Conservation (phyloP, 2,329 filamentous ascomycete genomes). For the Shiraia sp. region DNA sequence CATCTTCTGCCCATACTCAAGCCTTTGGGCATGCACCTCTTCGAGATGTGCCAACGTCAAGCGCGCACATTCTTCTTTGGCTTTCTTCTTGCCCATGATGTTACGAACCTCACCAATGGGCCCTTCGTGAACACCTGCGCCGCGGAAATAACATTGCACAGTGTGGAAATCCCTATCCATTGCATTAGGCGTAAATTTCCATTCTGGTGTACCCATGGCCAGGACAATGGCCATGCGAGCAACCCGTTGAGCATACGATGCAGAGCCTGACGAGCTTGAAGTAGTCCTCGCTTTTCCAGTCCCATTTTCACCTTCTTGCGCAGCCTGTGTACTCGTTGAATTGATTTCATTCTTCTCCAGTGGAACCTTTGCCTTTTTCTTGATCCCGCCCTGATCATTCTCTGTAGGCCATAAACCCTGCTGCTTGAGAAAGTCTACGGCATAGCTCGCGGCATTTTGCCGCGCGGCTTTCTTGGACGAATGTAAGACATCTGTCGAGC, state of each 20-base stretch:
- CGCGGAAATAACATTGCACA: conserved; percentile 41
- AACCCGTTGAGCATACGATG: conserved; percentile 21
- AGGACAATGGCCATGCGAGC: conserved; percentile 23
- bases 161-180: conserved; percentile 35
- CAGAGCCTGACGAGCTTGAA: not conserved
- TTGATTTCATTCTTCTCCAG: too few species aligned
- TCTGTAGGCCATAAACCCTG: conserved; percentile 38
- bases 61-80: conserved; percentile 54
- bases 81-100: conserved; percentile 54
- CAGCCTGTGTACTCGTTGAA: too few species aligned
- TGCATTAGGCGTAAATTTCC: conserved; percentile 9
- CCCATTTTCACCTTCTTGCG: too few species aligned
- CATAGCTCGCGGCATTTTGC: conserved; percentile 46
- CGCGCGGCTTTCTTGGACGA: conserved; percentile 48
- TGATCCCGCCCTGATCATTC: conserved; percentile 32
- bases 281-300: too few species aligned
- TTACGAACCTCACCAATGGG: conserved; percentile 48
- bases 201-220: conserved; percentile 28
- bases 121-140: conserved; percentile 21
- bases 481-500: conserved; percentile 38
- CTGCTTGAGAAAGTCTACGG: conserved; percentile 47
- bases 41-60: conserved; percentile 46
- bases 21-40: conserved; percentile 33
- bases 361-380: too few species aligned
- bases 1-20: conserved; percentile 17